phyloP scores from a whole-genome alignment of 2,329 filamentous ascomycete genomes.

The Lasiodiplodia citricola region DNA sequence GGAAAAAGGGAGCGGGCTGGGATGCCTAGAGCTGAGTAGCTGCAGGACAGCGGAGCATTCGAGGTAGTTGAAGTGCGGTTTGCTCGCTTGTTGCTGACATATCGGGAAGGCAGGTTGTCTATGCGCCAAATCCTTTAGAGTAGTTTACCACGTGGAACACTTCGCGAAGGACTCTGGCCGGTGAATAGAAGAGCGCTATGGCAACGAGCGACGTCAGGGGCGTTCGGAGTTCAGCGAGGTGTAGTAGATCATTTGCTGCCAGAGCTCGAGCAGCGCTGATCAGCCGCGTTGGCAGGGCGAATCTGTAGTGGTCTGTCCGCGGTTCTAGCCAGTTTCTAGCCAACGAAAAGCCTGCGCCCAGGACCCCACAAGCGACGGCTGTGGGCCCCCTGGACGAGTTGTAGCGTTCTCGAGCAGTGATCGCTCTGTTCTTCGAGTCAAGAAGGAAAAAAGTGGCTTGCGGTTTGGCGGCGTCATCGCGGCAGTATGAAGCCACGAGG shows the following conservation, averaged over 20 bases:
- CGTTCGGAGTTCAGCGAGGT: background rate
- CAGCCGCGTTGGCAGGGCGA: background rate
- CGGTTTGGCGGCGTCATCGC: background rate
- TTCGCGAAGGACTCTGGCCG: background rate
- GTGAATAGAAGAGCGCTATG: background rate
- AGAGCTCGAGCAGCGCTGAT: background rate
- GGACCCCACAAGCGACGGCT: background rate
- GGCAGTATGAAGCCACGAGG: slow-evolving; percentile 5
- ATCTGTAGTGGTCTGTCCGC: background rate
- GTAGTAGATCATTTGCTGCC: background rate
- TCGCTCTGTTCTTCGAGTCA: background rate
- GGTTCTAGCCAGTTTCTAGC: background rate
- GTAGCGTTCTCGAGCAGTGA: background rate
- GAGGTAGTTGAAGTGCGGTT: background rate
- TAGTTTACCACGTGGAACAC: background rate
- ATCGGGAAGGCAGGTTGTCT: background rate
- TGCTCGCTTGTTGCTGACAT: background rate
- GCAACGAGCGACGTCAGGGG: background rate
- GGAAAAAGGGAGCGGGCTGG: background rate
- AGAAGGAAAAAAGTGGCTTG: background rate
- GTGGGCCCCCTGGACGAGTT: background rate
- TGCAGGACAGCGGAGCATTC: background rate
- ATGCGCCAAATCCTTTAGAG: background rate
- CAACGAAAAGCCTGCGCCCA: background rate
- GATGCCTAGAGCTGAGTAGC: background rate